A percentile compares a stretch with the other conserved stretches of the same genome.
Conservation (phyloP, 495 filamentous ascomycete genomes). For the Xylaria flabelliformis region DNA sequence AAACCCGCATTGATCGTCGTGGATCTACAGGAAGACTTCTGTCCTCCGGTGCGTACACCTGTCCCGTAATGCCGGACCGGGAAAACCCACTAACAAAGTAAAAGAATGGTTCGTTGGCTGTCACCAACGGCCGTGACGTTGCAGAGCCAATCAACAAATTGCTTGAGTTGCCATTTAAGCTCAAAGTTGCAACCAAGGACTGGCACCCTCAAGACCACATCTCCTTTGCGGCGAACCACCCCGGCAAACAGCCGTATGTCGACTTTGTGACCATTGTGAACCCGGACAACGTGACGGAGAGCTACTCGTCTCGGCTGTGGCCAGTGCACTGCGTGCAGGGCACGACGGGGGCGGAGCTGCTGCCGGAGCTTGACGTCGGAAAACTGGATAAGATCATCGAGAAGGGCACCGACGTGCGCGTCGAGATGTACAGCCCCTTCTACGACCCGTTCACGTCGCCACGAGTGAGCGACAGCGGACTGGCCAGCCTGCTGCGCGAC, state of each 20-base stretch:
- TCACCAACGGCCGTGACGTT: slow-evolving; percentile 72
- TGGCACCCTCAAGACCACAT: slow-evolving; percentile 86
- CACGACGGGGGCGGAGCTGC: slow-evolving; percentile 74
- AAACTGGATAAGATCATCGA: slow-evolving; percentile 69
- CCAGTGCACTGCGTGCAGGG: slow-evolving; percentile 85
- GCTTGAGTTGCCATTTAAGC: slow-evolving; percentile 71
- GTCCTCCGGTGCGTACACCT: slow-evolving; percentile 72
- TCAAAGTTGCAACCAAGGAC: slow-evolving; percentile 86
- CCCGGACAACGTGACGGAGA: slow-evolving; percentile 67
- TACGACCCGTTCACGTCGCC: slow-evolving; percentile 67
- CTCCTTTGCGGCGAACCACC: slow-evolving; percentile 87
- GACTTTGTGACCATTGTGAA: slow-evolving; percentile 70
- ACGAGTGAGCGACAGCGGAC: slow-evolving; percentile 63
- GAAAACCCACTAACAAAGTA: slow-evolving; percentile 22
- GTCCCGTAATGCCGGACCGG: neutral
- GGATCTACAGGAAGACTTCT: slow-evolving; percentile 97
- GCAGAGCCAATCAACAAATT: slow-evolving; percentile 76
- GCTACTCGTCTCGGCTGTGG: slow-evolving; percentile 77
- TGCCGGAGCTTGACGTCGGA: slow-evolving; percentile 70
- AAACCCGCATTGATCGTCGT: slow-evolving; percentile 67
- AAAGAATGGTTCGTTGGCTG: slow-evolving; percentile 82
- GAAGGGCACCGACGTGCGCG: slow-evolving; percentile 74
- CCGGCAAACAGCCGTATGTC: slow-evolving; percentile 68
- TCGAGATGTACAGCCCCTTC: slow-evolving; percentile 95
- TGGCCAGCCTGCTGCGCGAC: slow-evolving; percentile 62